Percentiles rank a stretch among this genome's conserved stretches.
These are phyloP conservation scores for Aquilaria agallochum DNA, from an alignment of 441 rosid species.

Conservation along the genomic window DNA sequence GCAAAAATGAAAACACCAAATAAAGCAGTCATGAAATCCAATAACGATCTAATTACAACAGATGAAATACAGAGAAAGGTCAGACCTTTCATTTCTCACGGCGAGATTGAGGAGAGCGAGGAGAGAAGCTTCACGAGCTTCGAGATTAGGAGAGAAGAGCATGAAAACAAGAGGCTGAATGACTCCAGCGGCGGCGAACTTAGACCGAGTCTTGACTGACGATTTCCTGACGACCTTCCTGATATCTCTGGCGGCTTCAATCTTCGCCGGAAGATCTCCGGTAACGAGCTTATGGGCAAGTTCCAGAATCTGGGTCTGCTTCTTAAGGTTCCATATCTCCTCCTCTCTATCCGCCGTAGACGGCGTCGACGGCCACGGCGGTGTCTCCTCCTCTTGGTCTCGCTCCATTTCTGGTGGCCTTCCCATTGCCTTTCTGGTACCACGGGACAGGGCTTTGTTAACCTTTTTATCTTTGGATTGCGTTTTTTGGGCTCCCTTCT, in stretches of 20 bases:
- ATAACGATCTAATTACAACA: constrained; percentile 1
- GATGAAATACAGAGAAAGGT: background rate
- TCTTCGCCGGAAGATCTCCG: constrained; percentile 57
- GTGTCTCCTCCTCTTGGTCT: constrained; percentile 27
- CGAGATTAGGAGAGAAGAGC: constrained; percentile 50
- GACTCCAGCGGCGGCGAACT: constrained; percentile 65
- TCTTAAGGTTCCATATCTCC: constrained; percentile 37
- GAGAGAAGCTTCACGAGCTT: constrained; percentile 68
- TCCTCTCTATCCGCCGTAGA: constrained; percentile 25
- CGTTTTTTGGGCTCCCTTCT: constrained; percentile 11
- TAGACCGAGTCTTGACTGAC: constrained; percentile 55
- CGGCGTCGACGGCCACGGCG: background rate
- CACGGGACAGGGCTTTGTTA: constrained; percentile 1
- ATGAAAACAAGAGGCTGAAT: constrained; percentile 62
- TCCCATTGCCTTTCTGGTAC: background rate
- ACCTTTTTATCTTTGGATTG: constrained; percentile 13
- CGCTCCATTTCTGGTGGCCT: constrained; percentile 26
- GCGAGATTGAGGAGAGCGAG: constrained; percentile 82
- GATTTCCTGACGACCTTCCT: constrained; percentile 52
- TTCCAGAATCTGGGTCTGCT: constrained; percentile 41
- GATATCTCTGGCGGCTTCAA: constrained; percentile 62
- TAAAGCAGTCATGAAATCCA: background rate
- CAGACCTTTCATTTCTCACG: constrained; percentile 65
- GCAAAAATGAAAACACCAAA: background rate
- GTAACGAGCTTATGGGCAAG: constrained; percentile 43